Conservation (phyloP, 352 stramenopile species). For the Halophytophthora polymorphica region DNA sequence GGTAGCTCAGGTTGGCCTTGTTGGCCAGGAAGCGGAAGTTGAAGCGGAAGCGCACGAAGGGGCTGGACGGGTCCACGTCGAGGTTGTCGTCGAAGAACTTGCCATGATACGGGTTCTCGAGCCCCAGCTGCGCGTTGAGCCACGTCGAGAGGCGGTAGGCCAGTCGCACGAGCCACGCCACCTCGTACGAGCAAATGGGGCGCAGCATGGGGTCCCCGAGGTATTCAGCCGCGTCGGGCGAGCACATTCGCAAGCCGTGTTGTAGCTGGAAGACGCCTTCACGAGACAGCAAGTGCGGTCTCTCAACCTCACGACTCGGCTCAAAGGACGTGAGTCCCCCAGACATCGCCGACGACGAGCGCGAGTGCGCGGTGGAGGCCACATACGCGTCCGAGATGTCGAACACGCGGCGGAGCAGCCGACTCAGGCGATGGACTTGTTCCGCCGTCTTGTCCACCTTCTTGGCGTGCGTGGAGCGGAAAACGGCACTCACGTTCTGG, state of each 20-base stretch:
- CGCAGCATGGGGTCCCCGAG: constrained; percentile 83
- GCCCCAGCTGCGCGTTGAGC: constrained; percentile 67
- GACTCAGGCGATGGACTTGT: constrained; percentile 66
- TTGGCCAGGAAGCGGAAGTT: constrained; percentile 86
- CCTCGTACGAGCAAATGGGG: constrained; percentile 81
- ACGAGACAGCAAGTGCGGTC: constrained; percentile 58
- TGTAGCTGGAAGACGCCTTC: constrained; percentile 65
- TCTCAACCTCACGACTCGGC: constrained; percentile 51
- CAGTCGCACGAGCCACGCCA: constrained; percentile 70
- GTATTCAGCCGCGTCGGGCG: constrained; percentile 57
- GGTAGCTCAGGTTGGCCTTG: constrained; percentile 79
- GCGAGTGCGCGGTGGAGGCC: constrained; percentile 63
- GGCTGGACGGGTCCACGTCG: constrained; percentile 44
- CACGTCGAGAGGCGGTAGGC: constrained; percentile 77
- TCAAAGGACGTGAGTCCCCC: constrained; percentile 50
- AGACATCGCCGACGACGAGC: constrained; percentile 27
- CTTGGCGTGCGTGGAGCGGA: constrained; percentile 25
- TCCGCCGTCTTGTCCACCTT: constrained; percentile 34
- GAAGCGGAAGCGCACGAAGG: constrained; percentile 63
- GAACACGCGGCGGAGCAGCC: constrained; percentile 69
- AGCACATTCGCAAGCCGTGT: constrained; percentile 71
- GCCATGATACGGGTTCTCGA: constrained; percentile 66
- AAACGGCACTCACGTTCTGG: constrained; percentile 32
- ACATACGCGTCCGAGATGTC: constrained; percentile 88
- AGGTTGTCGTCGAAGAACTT: constrained; percentile 75